Evolutionary conservation across 2,329 filamentous ascomycete genomes (phyloP).

Genomic region (Didymosphaeria variabile): DNA sequence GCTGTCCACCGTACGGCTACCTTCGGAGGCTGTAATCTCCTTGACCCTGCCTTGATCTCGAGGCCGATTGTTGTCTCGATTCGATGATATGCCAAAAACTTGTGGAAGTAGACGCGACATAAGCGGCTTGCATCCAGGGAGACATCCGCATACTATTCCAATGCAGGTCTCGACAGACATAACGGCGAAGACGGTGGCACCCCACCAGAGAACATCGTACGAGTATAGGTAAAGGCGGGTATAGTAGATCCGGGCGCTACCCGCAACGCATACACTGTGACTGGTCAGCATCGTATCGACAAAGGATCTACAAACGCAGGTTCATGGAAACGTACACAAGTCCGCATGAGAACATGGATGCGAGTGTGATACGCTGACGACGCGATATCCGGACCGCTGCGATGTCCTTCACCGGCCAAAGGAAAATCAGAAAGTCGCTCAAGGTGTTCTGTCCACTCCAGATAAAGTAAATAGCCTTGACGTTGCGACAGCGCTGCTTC

Average conservation of each 20-base stretch:
- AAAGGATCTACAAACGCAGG: no score
- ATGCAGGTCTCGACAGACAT: conserved; percentile 38
- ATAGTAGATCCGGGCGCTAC: conserved; percentile 42
- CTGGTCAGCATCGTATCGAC: conserved; percentile 25
- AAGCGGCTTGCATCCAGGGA: conserved; percentile 45
- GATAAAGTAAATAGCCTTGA: conserved; percentile 36
- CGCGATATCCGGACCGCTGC: conserved; percentile 33
- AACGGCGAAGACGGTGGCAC: conserved; percentile 37
- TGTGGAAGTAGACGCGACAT: conserved; percentile 36
- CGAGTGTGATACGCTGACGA: conserved; percentile 40
- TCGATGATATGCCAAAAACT: conserved; percentile 31
- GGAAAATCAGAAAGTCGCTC: conserved; percentile 44
- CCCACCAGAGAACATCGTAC: conserved; percentile 41
- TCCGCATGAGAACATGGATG: conserved; percentile 42
- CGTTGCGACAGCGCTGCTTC: conserved; percentile 30
- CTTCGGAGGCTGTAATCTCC: no score
- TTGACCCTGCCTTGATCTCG: no score
- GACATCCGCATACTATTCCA: conserved; percentile 44
- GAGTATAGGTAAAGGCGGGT: conserved; percentile 35
- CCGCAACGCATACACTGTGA: conserved; percentile 48
- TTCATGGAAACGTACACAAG: conserved; percentile 27
- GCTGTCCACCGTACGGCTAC: no score
- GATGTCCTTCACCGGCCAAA: conserved; percentile 26
- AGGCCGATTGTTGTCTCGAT: background rate
- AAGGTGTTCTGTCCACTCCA: conserved; percentile 35